A percentile compares a stretch with the other conserved stretches of the same genome.
phyloP scores from a whole-genome alignment of 1,284 basidiomycete species.

The Phellinidium pouzarii region DNA sequence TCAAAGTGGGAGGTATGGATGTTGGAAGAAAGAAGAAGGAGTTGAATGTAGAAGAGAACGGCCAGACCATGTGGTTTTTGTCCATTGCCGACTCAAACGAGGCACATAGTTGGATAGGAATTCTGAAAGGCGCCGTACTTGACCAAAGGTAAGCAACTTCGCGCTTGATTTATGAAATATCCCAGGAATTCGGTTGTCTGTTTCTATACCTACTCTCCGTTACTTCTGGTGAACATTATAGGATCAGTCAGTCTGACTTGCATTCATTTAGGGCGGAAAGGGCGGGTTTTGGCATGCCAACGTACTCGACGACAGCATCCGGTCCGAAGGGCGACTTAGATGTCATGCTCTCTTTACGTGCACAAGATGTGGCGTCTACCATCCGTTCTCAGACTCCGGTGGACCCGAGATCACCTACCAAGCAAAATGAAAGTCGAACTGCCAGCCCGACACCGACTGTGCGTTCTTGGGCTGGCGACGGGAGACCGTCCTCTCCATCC shows the following conservation, averaged over 20 bases:
- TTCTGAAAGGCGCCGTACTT: constrained; percentile 64
- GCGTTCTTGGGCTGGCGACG: constrained; percentile 15
- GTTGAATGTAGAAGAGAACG: constrained; percentile 36
- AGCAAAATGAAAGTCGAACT: constrained; percentile 6
- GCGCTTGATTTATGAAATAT: background rate
- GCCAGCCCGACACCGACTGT: constrained; percentile 15
- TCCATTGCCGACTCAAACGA: constrained; percentile 54
- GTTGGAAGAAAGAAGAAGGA: constrained; percentile 44
- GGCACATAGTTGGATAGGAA: constrained; percentile 65
- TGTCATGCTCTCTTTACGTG: constrained; percentile 73
- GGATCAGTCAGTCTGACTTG: background rate
- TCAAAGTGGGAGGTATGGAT: constrained; percentile 60
- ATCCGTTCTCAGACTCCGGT: constrained; percentile 25
- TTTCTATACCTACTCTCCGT: background rate
- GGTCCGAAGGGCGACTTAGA: constrained; percentile 73
- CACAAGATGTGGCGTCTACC: constrained; percentile 45
- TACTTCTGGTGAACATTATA: background rate
- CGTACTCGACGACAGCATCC: constrained; percentile 33
- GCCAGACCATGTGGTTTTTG: constrained; percentile 54
- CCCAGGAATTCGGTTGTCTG: background rate
- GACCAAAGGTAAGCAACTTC: constrained; percentile 51
- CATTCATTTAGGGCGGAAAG: constrained; percentile 45
- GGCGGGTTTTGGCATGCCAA: constrained; percentile 51
- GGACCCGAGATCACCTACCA: constrained; percentile 10
- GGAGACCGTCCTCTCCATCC: constrained; percentile 27